Evolutionary conservation across 2,329 filamentous ascomycete species (phyloP), one percentile per base, ranked within the genome.

Genomic region (Colletotrichum shisoi): DNA sequence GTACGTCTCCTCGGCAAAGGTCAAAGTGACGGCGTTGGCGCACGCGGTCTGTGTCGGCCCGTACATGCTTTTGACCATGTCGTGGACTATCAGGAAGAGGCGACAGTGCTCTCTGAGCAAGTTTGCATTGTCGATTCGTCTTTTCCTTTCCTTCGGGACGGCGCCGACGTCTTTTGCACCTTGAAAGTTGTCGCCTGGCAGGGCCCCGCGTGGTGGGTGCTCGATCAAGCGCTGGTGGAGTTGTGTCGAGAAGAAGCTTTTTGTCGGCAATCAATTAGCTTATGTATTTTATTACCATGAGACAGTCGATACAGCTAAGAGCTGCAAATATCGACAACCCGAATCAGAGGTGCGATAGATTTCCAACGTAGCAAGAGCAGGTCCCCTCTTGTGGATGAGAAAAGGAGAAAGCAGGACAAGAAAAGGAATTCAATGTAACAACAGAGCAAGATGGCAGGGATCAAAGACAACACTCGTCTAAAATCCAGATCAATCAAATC

Each of bases 71-170:
- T 78, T 77, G 48, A 71, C 71, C 62, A 75, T 74, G 12, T 74
- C 73, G 27, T 78, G 74, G 34, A 78, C 67, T 31, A 81, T 78
- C 24, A 64, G 52, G 77, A 77, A 80, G 58, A 80, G 77, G 3
- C 71, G 70, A 68, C 77, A 79, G 17, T 42, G 13, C 24, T 51
- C 57, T 11, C 40, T 51, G 15, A 60, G 15, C 4, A 60, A 17
- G 15, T 13, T 37, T 3, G 19, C 15, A n/a, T 27, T 4, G 24
- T 31, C 19, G 2, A 40, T 8, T 15, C 21, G 34, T 17, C 17
- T 46, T n/a, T 34, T 44, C 2, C 9, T 8, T 15, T 60, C 17
- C 4, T 34, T 51, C 11, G 46, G 6, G 2, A 27, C 1, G 48
- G 24, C 5, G 24, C 11, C 37, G 21, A 4, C 19, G 17, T 17